Conservation (phyloP, 1,139 yeast genomes). For the Pneumocystis sp. region DNA sequence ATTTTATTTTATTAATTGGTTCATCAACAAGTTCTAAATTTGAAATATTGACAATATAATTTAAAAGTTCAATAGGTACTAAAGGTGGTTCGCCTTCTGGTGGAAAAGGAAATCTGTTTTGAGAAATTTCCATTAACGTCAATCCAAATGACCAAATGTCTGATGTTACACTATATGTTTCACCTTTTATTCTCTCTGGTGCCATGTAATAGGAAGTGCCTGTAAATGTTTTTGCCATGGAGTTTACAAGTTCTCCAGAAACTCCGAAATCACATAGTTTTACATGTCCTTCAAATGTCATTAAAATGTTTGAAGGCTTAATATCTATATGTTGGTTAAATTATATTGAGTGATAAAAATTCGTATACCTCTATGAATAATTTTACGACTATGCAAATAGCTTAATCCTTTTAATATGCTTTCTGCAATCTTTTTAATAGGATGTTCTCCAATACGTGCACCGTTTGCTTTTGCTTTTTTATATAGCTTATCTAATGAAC, state of each 20-base stretch:
- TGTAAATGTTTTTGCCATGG: constrained; percentile 87
- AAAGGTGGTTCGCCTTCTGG: constrained; percentile 34
- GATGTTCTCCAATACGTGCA: constrained; percentile 83
- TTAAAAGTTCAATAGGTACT: constrained; percentile 74
- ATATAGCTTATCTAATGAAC: constrained; percentile 80
- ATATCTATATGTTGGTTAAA: constrained; percentile 23
- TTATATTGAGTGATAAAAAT: not conserved
- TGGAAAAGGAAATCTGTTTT: constrained; percentile 64
- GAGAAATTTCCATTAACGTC: constrained; percentile 81
- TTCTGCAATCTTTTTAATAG: constrained; percentile 76
- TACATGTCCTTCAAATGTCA: constrained; percentile 63
- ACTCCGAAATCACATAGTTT: constrained; percentile 98
- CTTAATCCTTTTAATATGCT: constrained; percentile 71
- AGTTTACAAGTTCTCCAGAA: constrained; percentile 88
- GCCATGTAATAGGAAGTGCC: constrained; percentile 98
- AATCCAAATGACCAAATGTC: constrained; percentile 95
- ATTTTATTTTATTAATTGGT: constrained; percentile 55
- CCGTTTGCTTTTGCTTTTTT: constrained; percentile 47
- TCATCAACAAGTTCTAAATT: constrained; percentile 69
- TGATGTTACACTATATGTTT: constrained; percentile 83
- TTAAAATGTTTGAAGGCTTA: constrained; percentile 78
- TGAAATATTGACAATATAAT: constrained; percentile 60
- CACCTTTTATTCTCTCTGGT: constrained; percentile 91
- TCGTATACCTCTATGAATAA: constrained; percentile 62
- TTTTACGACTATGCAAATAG: constrained; percentile 71